Base-by-base conservation (phyloP, 495 filamentous ascomycete genomes). In the Penicillium cinerascens region DNA sequence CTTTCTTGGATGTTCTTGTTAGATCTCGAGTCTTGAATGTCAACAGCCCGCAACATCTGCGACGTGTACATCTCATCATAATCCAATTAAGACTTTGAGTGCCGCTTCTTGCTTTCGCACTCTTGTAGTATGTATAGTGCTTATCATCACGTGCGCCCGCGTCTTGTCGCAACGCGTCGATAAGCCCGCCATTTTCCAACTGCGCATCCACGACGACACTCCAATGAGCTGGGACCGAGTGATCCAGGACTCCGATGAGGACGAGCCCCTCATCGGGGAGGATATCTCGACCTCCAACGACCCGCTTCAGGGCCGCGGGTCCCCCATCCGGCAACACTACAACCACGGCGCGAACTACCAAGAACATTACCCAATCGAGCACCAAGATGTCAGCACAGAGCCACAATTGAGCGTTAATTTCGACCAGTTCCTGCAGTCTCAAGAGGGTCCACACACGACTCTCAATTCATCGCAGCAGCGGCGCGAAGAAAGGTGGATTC, bases 161-260 rank as follows among this genome's bases (percentile, higher is more conserved):
- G 67, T 68, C 54, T 44, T 37, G 33, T 44, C 42, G 35, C 44
- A 47, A 68, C 64, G 64, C 64, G 68, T 56, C 27, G 54, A 63
- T 65, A 55, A 64, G 48, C 40, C 26, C 40, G 18, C 33, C 50
- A 42, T 46, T 35, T 36, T 20, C 51, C 21, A 36, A 47, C 21
- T 17, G 42, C 37, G 18, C 41, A 44, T 37, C 35, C 18, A 48
- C 49, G 27, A 35, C 44, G 47, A 35, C 8, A 50, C 22, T 51
- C 35, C 23, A 29, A 75, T 75, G 72, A 55, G 63, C 42, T 57
- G 54, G 53, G 48, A 69, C 45, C 71, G 72, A 40, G 64, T 79
- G 15, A 76, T 81, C 25, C 73, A 76, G 44, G 78, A 81, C 51
- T 81, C 78, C 13, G 77, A 79, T 18, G 78, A 79, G 47, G 75